A percentile compares a stretch with the other conserved stretches of the same genome.
phyloP scores from a whole-genome alignment of 495 filamentous ascomycete genomes.

The Coniosporium apollinis region DNA sequence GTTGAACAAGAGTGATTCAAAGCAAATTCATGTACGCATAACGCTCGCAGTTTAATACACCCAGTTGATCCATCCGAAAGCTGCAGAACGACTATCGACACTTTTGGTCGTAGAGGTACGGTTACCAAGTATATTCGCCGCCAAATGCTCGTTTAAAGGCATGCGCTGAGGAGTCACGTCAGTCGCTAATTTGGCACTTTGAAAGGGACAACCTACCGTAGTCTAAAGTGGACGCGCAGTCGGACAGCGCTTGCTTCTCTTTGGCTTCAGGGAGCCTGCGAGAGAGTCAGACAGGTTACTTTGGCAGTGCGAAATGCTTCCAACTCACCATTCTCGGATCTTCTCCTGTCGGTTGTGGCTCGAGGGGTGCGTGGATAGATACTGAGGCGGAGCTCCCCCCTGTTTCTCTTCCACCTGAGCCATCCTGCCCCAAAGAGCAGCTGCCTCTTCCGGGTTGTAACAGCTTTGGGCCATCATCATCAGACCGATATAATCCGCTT shows the following conservation, averaged over 20 bases:
- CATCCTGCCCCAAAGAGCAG: constrained; percentile 65
- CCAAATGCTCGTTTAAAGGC: too few relatives aligned
- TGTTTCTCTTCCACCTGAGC: constrained; percentile 34
- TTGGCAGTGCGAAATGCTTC: too few relatives aligned
- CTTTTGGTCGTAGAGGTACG: too few relatives aligned
- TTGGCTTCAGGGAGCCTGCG: constrained; percentile 13
- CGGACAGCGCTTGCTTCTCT: constrained; percentile 5
- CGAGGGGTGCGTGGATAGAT: constrained; percentile 77
- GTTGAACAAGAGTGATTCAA: too few relatives aligned
- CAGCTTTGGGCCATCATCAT: constrained; percentile 50
- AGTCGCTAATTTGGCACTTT: too few relatives aligned
- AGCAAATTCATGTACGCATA: too few relatives aligned
- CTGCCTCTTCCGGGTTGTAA: constrained; percentile 61
- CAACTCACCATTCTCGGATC: constrained; percentile 50
- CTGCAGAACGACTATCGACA: too few relatives aligned
- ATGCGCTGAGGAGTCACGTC: too few relatives aligned
- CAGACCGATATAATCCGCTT: constrained; percentile 81
- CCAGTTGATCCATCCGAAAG: too few relatives aligned
- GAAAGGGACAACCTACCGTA: background rate
- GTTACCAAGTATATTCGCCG: too few relatives aligned
- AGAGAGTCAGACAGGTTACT: too few relatives aligned
- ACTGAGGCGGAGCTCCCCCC: constrained; percentile 42
- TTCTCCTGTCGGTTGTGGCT: constrained; percentile 51
- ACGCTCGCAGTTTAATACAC: too few relatives aligned
- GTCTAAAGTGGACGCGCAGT: background rate